phyloP scores from a whole-genome alignment of 2,329 filamentous ascomycete genomes.

The Coleophoma cylindrospora region DNA sequence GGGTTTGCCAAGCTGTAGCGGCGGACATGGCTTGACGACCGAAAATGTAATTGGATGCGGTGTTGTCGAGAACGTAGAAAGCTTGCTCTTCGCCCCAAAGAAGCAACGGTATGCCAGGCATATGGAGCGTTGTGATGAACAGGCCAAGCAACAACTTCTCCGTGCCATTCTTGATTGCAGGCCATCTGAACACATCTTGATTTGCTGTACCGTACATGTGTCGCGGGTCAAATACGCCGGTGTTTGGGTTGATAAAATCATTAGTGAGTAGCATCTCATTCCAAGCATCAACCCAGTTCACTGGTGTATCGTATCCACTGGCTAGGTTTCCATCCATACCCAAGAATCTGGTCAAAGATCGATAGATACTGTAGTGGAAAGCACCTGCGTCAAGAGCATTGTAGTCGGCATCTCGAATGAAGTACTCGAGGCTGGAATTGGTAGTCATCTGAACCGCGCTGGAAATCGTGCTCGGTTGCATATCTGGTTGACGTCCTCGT shows the following conservation, averaged over 20 bases:
- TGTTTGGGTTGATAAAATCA: conserved; percentile 55
- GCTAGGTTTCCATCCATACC: conserved; percentile 45
- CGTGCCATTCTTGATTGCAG: conserved; percentile 50
- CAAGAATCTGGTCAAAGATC: conserved; percentile 55
- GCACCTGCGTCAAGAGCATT: conserved; percentile 53
- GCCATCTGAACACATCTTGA: conserved; percentile 60
- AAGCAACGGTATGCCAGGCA: conserved; percentile 55
- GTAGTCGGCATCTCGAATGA: conserved; percentile 42
- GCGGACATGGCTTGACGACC: conserved; percentile 59
- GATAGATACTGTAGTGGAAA: conserved; percentile 60
- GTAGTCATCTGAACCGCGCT: conserved; percentile 3
- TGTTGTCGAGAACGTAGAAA: conserved; percentile 59
- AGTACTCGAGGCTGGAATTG: conserved; percentile 1
- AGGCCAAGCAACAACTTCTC: conserved; percentile 50
- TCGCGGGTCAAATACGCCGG: conserved; percentile 54
- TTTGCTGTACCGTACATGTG: conserved; percentile 55
- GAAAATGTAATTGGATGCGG: conserved; percentile 59
- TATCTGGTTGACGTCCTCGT: conserved; percentile 50
- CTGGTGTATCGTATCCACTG: conserved; percentile 34
- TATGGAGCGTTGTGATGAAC: conserved; percentile 53
- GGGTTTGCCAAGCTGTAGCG: conserved; percentile 56
- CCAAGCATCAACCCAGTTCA: conserved; percentile 48
- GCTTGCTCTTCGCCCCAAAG: conserved; percentile 66
- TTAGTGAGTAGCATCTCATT: conserved; percentile 50
- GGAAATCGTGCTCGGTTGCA: conserved; percentile 24